Evolutionary conservation across 768 basidiomycete genomes (phyloP).

Genomic region (Collybiopsis luxurians): DNA sequence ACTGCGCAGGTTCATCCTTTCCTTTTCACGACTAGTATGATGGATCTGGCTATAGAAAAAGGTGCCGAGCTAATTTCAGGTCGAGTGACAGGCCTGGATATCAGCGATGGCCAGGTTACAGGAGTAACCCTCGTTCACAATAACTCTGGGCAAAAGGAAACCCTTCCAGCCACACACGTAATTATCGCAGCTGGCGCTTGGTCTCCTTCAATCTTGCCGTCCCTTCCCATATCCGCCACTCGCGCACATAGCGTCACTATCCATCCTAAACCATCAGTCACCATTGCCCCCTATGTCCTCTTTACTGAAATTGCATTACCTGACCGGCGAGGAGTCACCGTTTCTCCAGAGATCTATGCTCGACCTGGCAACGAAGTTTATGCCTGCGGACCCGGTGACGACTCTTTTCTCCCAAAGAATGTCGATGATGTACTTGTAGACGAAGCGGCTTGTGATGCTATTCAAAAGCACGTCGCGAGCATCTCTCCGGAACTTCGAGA

Average conservation of each 20-base stretch:
- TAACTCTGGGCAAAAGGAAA: constrained; percentile 21
- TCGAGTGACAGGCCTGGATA: constrained; percentile 50
- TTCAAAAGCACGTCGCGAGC: constrained; percentile 55
- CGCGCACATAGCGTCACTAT: constrained; percentile 77
- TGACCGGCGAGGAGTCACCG: constrained; percentile 20
- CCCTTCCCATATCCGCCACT: constrained; percentile 57
- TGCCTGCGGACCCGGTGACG: constrained; percentile 79
- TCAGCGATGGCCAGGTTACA: constrained; percentile 28
- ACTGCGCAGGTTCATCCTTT: constrained; percentile 82
- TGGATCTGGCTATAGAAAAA: constrained; percentile 54
- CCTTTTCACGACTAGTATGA: constrained; percentile 70
- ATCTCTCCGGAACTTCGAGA: constrained; percentile 57
- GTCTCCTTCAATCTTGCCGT: constrained; percentile 60
- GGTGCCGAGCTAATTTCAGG: constrained; percentile 51
- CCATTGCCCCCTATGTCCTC: constrained; percentile 72
- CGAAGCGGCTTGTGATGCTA: constrained; percentile 48
- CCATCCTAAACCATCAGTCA: constrained; percentile 37
- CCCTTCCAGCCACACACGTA: constrained; percentile 63
- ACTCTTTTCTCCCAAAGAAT: constrained; percentile 59
- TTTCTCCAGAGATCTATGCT: constrained; percentile 69
- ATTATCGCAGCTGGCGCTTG: constrained; percentile 86
- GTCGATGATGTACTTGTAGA: constrained; percentile 75
- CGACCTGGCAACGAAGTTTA: constrained; percentile 70
- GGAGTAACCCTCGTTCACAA: constrained; percentile 36
- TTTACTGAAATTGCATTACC: constrained; percentile 69